Base-by-base conservation (phyloP, 257 asterid species). In the Nyctanthes arbortristis region DNA sequence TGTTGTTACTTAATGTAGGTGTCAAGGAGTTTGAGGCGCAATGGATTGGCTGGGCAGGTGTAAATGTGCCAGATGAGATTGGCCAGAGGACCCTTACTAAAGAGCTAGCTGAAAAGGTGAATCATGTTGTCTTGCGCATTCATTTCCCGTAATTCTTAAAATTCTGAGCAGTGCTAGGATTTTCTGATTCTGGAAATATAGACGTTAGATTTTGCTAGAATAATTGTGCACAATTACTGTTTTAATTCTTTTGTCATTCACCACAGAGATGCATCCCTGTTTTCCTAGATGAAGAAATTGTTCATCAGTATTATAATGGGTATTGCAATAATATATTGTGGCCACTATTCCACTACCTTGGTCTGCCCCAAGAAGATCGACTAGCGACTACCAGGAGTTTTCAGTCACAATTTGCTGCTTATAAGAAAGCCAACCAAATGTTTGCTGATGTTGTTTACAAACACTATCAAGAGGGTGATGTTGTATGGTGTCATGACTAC, bases 11-110 rank as follows among this genome's bases (percentile, higher is more conserved):
- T 64, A 35, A 39, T 70, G 69, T 67, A 92, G 97, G 97, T 68
- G 92, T 92, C 58, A 86, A 84, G 85, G 96, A 89, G 75, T 84
- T 92, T 71, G 98, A 92, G 84, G 94, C 96, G 9, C 85, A 87
- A 73, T 92, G 98, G 98, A 92, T 92, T 67, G 98, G 98, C 67
- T 92, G 98, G 98, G 96, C 98, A 12, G 98, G 98, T 61, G 96
- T 92, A 22, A 89, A 92, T 77, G 96, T 92, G 74, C 92, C 98
- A 8, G 98, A 92, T 67, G 94, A 87, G 83, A 86, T 84, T 14
- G 98, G 96, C 55, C 86, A 89, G 76, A 79, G 72, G 82, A 88
- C 98, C 56, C 96, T 92, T 68, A 78, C 96, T 43, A 78, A 71
- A 78, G 92, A 96, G 63, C 83, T 92, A 29, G 96, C 96, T 67